phyloP scores from a whole-genome alignment of 2,329 filamentous ascomycete genomes.

The Alternaria solani region DNA sequence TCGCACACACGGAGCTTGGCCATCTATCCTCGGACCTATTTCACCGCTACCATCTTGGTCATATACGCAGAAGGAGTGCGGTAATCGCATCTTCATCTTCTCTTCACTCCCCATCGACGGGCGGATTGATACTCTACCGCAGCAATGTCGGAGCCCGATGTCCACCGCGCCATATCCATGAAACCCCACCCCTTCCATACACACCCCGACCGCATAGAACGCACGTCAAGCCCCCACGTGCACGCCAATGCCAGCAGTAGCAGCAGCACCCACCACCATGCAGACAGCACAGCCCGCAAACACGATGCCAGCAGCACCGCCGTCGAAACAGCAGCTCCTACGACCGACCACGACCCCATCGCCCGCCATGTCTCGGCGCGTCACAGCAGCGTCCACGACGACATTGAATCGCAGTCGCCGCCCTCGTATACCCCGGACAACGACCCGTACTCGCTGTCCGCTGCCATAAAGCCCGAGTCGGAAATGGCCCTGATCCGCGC shows the following conservation, averaged over 20 bases:
- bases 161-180: slow-evolving; percentile 59
- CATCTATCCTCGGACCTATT: background rate
- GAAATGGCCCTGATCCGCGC: slow-evolving; percentile 81
- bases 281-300: slow-evolving; percentile 24
- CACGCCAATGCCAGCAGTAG: slow-evolving; percentile 12
- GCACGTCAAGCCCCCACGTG: slow-evolving; percentile 41
- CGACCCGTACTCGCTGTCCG: slow-evolving; percentile 83
- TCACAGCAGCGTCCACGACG: slow-evolving; percentile 31
- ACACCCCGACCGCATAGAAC: slow-evolving; percentile 38
- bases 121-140: background rate
- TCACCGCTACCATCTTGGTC: background rate
- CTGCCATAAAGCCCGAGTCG: slow-evolving; percentile 76
- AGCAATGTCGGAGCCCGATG: slow-evolving; percentile 55
- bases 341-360: slow-evolving; percentile 46
- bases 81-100: background rate
- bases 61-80: background rate
- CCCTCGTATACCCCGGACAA: slow-evolving; percentile 69
- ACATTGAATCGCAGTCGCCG: slow-evolving; percentile 59
- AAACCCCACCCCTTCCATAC: slow-evolving; percentile 55
- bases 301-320: slow-evolving; percentile 51
- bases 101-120: background rate
- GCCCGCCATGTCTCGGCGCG: slow-evolving; percentile 42
- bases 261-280: slow-evolving; percentile 21
- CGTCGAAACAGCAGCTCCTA: slow-evolving; percentile 44
- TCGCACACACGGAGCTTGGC: slow-evolving; percentile 1